Evolutionary conservation across 106 monocot genomes (phyloP).

Genomic region (Allium fistulosum): DNA sequence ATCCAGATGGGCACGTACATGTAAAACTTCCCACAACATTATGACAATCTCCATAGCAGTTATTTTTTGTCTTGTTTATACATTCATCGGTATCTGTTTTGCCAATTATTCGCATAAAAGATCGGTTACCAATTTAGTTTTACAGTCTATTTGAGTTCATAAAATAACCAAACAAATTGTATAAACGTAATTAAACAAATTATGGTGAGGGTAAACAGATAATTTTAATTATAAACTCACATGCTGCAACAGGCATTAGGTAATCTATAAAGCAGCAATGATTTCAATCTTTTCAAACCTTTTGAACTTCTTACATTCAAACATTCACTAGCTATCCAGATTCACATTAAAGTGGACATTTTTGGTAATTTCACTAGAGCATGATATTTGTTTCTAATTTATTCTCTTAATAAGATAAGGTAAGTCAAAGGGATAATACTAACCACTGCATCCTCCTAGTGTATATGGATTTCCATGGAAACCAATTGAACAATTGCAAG

Average conservation of each 20-base stretch:
- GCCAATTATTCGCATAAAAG: too few species aligned
- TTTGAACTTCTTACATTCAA: too few species aligned
- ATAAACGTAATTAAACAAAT: neutral
- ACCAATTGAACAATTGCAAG: constrained; percentile 21
- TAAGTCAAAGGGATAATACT: neutral
- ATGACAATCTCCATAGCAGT: neutral
- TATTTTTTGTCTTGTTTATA: neutral
- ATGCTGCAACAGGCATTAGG: too few species aligned
- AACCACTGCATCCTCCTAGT: constrained; percentile 27
- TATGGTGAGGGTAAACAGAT: neutral
- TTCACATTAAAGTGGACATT: too few species aligned
- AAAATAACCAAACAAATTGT: neutral
- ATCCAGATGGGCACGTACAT: neutral
- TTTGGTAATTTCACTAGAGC: too few species aligned
- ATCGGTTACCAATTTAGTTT: too few species aligned
- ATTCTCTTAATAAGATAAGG: neutral
- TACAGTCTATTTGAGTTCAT: too few species aligned
- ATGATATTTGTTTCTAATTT: too few species aligned
- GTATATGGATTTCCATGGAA: constrained; percentile 41
- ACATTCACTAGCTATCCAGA: too few species aligned
- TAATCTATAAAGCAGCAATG: too few species aligned
- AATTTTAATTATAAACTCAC: neutral
- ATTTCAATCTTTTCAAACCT: too few species aligned
- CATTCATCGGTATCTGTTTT: neutral
- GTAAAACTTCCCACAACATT: neutral